A percentile compares a stretch with the other conserved stretches of the same genome.
These are phyloP conservation scores for Pythium periplocum DNA, from an alignment of 352 stramenopile species.

Conservation along the genomic window DNA sequence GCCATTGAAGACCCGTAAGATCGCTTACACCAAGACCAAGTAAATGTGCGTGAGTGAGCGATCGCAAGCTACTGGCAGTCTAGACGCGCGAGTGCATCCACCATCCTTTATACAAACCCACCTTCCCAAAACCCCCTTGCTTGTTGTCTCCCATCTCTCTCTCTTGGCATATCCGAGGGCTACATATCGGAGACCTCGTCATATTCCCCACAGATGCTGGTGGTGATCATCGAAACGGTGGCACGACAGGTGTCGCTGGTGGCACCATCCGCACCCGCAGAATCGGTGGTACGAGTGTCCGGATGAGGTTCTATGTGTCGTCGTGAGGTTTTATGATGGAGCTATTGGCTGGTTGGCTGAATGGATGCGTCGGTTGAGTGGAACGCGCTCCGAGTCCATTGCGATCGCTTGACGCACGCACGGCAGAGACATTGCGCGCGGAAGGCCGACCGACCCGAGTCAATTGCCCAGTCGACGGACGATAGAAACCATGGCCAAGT, in stretches of 20 bases:
- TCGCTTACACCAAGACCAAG: conserved; percentile 92
- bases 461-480: conserved; percentile 4
- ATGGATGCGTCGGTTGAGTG: conserved; percentile 30
- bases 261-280: conserved; percentile 9
- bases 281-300: conserved; percentile 12
- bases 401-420: conserved; percentile 1
- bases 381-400: conserved; percentile 16
- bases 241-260: background rate
- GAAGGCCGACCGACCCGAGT: background rate
- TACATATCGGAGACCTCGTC: too few relatives aligned
- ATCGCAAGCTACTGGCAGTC: conserved; percentile 7
- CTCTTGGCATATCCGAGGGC: too few relatives aligned
- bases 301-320: conserved; percentile 9
- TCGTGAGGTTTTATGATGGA: conserved; percentile 14
- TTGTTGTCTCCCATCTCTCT: too few relatives aligned
- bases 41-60: too few relatives aligned
- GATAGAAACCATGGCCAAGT: conserved; percentile 52
- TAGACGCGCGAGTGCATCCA: conserved; percentile 15
- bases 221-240: too few relatives aligned
- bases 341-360: conserved; percentile 21
- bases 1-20: conserved; percentile 97
- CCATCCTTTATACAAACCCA: background rate
- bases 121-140: too few relatives aligned
- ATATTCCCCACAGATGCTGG: too few relatives aligned
- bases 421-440: too few relatives aligned